Conservation (phyloP, 139 green algal species). For the Eudorina sp. region DNA sequence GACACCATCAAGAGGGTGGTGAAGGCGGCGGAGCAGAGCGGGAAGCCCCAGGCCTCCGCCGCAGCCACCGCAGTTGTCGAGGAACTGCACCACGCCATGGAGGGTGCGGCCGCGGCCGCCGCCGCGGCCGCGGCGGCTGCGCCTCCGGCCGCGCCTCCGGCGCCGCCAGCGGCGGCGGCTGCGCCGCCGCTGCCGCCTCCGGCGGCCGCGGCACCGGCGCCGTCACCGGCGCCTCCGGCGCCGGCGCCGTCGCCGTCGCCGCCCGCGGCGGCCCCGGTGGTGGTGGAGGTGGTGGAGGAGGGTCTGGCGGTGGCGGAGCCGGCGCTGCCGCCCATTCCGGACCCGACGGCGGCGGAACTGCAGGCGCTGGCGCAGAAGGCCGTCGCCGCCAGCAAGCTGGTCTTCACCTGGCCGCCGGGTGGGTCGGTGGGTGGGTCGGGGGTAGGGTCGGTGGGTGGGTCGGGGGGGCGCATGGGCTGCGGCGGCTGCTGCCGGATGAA, state of each 20-base stretch:
- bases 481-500: too few species aligned
- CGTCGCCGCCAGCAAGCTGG: constrained; percentile 5
- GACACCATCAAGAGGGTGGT: constrained; percentile 25
- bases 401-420: constrained; percentile 62
- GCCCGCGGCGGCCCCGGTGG: background rate
- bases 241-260: background rate
- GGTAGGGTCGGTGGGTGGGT: background rate
- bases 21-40: background rate
- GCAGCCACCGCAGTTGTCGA: constrained; percentile 24
- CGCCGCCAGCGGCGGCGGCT: background rate
- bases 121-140: constrained; percentile 14
- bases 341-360: constrained; percentile 42
- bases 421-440: background rate
- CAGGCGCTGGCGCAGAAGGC: constrained; percentile 50
- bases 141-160: background rate
- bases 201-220: constrained; percentile 4
- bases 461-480: too few species aligned
- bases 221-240: constrained; percentile 7
- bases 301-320: too few species aligned
- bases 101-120: constrained; percentile 1
- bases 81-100: constrained; percentile 9
- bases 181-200: background rate
- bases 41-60: background rate
- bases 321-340: constrained; percentile 21
- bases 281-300: background rate